Evolutionary conservation across 352 stramenopile genomes (phyloP).

Genomic region (Peronospora destructor): DNA sequence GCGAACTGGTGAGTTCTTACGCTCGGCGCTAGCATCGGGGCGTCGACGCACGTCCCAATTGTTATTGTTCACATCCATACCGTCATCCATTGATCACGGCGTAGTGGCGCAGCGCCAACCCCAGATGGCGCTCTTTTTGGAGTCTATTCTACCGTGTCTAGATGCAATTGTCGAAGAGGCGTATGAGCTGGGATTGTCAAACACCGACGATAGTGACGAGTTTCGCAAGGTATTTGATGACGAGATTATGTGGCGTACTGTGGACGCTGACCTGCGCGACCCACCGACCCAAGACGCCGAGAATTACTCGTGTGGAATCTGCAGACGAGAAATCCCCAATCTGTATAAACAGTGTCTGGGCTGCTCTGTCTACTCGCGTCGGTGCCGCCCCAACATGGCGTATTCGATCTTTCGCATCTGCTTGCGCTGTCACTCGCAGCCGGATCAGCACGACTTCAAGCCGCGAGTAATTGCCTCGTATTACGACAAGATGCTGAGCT

Average conservation of each 20-base stretch:
- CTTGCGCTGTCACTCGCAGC: conserved; percentile 60
- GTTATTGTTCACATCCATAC: conserved; percentile 41
- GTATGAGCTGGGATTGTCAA: conserved; percentile 51
- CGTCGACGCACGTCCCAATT: conserved; percentile 34
- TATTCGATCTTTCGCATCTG: conserved; percentile 67
- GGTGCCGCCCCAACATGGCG: conserved; percentile 51
- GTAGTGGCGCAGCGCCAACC: conserved; percentile 60
- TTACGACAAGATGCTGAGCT: conserved; percentile 64
- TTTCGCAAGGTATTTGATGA: conserved; percentile 72
- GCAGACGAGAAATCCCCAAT: conserved; percentile 70
- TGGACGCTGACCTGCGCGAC: conserved; percentile 50
- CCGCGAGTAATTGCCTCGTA: conserved; percentile 47
- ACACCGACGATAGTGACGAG: conserved; percentile 58
- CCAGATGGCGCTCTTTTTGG: conserved; percentile 76
- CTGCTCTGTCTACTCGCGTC: conserved; percentile 58
- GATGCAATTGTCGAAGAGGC: conserved; percentile 74
- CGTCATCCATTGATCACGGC: conserved; percentile 38
- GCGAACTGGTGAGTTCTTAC: conserved; percentile 65
- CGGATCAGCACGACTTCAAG: conserved; percentile 72
- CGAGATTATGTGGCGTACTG: conserved; percentile 62
- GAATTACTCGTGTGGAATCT: conserved; percentile 61
- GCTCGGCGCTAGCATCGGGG: conserved; percentile 30
- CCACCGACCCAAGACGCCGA: conserved; percentile 27
- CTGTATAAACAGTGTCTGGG: conserved; percentile 82
- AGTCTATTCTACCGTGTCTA: conserved; percentile 72